These are phyloP conservation scores for Colletotrichum sp. DNA, from an alignment of 2,329 filamentous ascomycete genomes.

Conservation along the genomic window DNA sequence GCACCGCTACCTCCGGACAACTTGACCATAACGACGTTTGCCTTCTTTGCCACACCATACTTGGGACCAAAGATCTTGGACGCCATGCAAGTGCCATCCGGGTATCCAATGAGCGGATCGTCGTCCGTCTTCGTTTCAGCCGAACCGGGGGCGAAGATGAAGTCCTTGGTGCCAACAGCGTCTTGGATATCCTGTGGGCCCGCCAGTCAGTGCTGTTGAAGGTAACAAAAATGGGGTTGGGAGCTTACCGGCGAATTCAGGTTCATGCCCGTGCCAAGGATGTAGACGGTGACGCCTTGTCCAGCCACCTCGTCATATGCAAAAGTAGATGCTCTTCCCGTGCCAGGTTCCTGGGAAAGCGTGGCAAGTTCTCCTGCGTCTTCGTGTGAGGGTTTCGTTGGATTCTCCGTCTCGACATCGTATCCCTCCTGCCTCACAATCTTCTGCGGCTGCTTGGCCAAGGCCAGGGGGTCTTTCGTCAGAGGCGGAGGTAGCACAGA, in stretches of 20 bases:
- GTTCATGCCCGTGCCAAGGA: background rate
- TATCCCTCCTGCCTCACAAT: background rate
- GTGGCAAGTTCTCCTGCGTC: background rate
- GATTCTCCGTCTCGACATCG: background rate
- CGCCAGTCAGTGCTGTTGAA: background rate
- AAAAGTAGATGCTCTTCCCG: background rate
- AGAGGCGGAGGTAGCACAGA: background rate
- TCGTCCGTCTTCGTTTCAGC: background rate
- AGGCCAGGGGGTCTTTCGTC: background rate
- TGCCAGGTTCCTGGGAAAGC: background rate
- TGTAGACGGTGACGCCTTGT: background rate
- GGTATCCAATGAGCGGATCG: background rate
- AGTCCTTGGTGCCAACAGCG: background rate
- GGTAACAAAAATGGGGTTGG: background rate
- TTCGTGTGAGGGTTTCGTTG: background rate
- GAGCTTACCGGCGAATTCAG: background rate
- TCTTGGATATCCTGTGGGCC: background rate
- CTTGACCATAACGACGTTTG: background rate
- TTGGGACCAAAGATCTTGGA: background rate
- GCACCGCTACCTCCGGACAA: background rate
- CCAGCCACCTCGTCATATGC: background rate
- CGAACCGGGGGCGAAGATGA: background rate
- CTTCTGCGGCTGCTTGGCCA: background rate
- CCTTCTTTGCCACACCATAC: background rate
- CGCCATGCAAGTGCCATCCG: background rate